phyloP scores from a whole-genome alignment of 2,329 filamentous ascomycete genomes.

The Teratosphaeria gauchensis region DNA sequence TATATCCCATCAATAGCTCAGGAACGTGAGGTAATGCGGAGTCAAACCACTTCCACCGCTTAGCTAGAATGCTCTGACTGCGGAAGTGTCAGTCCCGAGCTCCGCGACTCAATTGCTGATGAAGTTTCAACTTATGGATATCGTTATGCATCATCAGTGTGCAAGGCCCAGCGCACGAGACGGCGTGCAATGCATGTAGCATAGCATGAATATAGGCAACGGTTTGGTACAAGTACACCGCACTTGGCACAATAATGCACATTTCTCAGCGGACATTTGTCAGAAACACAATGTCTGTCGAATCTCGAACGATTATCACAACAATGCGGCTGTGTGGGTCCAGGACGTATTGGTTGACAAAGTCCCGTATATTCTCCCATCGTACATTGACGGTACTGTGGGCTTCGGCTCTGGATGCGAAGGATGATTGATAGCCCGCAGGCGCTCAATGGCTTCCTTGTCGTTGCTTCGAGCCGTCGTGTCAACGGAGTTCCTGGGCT shows the following conservation, averaged over 20 bases:
- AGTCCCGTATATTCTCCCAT: conserved; percentile 36
- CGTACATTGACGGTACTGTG: conserved; percentile 46
- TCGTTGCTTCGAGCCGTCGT: neutral
- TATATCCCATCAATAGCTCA: conserved; percentile 71
- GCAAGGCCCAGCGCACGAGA: conserved; percentile 62
- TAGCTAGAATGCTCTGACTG: conserved; percentile 51
- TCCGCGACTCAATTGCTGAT: neutral
- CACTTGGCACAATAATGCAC: conserved; percentile 59
- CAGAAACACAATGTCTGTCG: conserved; percentile 68
- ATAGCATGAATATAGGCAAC: conserved; percentile 62
- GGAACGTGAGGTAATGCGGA: conserved; percentile 60
- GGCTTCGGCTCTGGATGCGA: conserved; percentile 35
- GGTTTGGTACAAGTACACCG: conserved; percentile 51
- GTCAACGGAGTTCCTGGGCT: neutral
- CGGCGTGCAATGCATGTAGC: conserved; percentile 55
- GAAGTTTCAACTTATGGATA: conserved; percentile 51
- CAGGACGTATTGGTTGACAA: conserved; percentile 44
- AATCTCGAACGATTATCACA: conserved; percentile 48
- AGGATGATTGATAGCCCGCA: neutral
- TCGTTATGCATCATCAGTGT: conserved; percentile 79
- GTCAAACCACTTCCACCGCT: conserved; percentile 49
- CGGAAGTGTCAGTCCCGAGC: neutral
- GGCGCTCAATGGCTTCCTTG: neutral
- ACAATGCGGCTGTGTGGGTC: conserved; percentile 52
- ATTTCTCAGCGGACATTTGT: conserved; percentile 67